Evolutionary conservation across 176 grass and related monocot species (phyloP), one percentile per base, ranked within the genome.

Genomic region (Luzula sylvatica): DNA sequence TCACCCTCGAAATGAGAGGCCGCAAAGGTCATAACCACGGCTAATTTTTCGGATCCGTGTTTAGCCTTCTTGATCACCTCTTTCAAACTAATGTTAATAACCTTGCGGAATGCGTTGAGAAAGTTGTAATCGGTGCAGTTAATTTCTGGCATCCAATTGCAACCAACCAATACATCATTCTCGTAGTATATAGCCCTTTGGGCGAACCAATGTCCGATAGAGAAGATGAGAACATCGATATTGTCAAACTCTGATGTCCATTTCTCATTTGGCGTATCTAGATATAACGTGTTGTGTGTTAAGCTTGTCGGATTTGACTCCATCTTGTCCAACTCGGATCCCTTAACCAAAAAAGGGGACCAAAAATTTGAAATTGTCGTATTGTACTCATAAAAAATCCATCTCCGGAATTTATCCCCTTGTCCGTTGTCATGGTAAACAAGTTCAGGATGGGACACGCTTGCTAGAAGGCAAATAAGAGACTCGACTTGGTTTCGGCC

Each of bases 1-100:
- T 87, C 69, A n/a, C 88, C 83, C 55, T 75, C 69, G 24, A 94
- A 94, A 63, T 94, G 83, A 46, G 65, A 74, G 11, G 79, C 79
- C 28, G 88, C 74, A 66, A 83, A 94, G 23, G 83, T 87, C 23
- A 68, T 73, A 23, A 87, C 75, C 17, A 83, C 68, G 0, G 74
- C 79, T 0, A 78, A 65, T 75, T 48, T 80, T 15, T 57, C 16
- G 11, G 52, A 46, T 1, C 18, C 65, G 3, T 57, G 16, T 35
- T 35, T 35, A 57, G 35, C 20, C 12, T 11, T 39, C 7, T 2
- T 57, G 11, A 17, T 78, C 69, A 94, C 61, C 17, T 66, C 77
- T 26, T 15, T 49, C 14, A 87, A 54, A 38, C 26, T 59, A n/a
- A 60, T 43, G 16, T 76, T 61, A 26, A 77, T 42, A 20, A 76